Percentiles rank a stretch among this genome's conserved stretches.
Evolutionary conservation across 306 rosid genomes (phyloP).

Genomic region (Pterocarpus macrocarpus): DNA sequence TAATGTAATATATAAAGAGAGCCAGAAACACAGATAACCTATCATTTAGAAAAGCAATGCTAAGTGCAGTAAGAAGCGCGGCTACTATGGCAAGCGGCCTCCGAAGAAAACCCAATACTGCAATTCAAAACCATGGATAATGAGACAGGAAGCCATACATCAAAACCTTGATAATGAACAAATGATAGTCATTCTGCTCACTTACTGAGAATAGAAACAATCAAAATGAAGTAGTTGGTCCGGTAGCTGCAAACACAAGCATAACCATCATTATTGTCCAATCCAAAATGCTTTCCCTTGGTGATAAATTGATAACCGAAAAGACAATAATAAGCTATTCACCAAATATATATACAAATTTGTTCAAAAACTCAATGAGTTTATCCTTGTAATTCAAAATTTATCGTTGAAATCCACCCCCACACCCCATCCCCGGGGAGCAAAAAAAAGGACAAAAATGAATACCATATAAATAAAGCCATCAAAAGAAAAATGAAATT

Average conservation of each 20-base stretch:
- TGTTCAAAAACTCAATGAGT: background rate
- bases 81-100: conserved; percentile 86
- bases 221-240: conserved; percentile 93
- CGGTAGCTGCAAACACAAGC: conserved; percentile 75
- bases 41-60: conserved; percentile 93
- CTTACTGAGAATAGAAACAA: conserved; percentile 87
- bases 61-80: conserved; percentile 84
- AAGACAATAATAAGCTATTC: conserved; percentile 20
- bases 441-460: background rate
- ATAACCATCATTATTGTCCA: conserved; percentile 31
- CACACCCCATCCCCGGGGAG: background rate
- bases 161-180: conserved; percentile 12
- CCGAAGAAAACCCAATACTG: conserved; percentile 90
- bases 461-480: background rate
- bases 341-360: background rate
- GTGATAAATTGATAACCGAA: conserved; percentile 23
- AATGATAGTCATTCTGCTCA: conserved; percentile 12
- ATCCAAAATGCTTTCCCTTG: background rate
- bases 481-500: background rate
- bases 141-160: background rate
- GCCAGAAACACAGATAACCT: conserved; percentile 58
- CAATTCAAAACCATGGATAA: conserved; percentile 36
- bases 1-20: background rate
- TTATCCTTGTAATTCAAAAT: background rate
- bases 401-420: background rate